Evolutionary conservation across 768 basidiomycete genomes (phyloP).

Genomic region (Collybia nuda): DNA sequence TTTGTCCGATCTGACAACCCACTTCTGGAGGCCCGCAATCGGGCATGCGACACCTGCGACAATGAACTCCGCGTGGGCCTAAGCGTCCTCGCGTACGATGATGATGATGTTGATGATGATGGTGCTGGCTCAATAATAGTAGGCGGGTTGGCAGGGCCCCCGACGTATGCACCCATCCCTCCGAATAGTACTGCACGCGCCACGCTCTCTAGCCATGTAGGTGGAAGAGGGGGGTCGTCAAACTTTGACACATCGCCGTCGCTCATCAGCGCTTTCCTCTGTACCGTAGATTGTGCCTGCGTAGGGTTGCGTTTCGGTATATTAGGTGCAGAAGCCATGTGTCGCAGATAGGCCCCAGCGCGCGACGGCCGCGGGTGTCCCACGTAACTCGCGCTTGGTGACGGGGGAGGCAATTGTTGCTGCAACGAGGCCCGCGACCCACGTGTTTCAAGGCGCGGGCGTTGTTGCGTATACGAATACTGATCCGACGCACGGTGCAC

Average conservation of each 20-base stretch:
- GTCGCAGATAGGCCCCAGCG: conserved; percentile 69
- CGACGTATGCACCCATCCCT: conserved; percentile 43
- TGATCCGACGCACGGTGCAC: conserved; percentile 11
- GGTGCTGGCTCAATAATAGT: not conserved
- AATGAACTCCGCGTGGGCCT: conserved; percentile 39
- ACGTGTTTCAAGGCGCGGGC: conserved; percentile 6
- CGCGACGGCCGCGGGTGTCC: conserved; percentile 45
- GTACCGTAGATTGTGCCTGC: conserved; percentile 13
- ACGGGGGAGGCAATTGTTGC: conserved; percentile 18
- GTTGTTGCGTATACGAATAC: conserved; percentile 6
- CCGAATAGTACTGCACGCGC: conserved; percentile 63
- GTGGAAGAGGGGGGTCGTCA: conserved; percentile 55
- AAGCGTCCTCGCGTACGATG: conserved; percentile 17
- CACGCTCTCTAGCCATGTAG: conserved; percentile 73
- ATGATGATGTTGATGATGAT: not conserved
- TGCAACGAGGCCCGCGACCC: conserved; percentile 21
- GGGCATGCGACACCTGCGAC: conserved; percentile 28
- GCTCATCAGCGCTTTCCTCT: conserved; percentile 28
- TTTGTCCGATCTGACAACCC: conserved; percentile 39
- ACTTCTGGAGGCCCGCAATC: conserved; percentile 17
- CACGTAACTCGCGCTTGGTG: conserved; percentile 25
- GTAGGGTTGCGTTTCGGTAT: conserved; percentile 36
- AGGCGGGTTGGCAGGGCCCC: conserved; percentile 31
- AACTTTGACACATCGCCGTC: conserved; percentile 19
- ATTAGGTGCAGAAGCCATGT: conserved; percentile 63